Percentiles rank a stretch among this genome's conserved stretches.
Conservation (phyloP, 495 filamentous ascomycete genomes). For the Neurospora intermedia region DNA sequence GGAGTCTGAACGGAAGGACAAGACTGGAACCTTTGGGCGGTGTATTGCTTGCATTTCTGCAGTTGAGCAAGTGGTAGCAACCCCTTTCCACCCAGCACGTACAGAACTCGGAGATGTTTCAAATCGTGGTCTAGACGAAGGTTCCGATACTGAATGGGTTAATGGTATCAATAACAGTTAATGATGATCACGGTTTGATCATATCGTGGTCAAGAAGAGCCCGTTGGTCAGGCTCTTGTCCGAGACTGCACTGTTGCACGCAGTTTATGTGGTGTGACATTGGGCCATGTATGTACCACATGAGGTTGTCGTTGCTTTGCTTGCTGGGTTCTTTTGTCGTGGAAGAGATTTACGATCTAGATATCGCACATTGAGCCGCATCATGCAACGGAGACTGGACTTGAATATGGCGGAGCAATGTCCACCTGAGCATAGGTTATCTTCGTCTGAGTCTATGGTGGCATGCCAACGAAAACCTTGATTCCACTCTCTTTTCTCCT, state of each 20-base stretch:
- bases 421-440: background rate
- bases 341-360: background rate
- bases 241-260: background rate
- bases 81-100: background rate
- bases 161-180: background rate
- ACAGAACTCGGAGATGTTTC: background rate
- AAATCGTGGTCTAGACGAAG: background rate
- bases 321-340: background rate
- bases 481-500: background rate
- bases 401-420: background rate
- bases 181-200: background rate
- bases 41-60: background rate
- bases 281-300: background rate
- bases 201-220: background rate
- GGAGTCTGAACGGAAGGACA: background rate
- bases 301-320: background rate
- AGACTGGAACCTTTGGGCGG: background rate
- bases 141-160: background rate
- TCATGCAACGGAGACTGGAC: background rate
- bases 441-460: background rate
- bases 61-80: background rate
- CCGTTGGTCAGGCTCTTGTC: background rate
- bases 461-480: background rate
- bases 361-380: background rate
- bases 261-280: background rate